A percentile compares a stretch with the other conserved stretches of the same genome.
phyloP scores from a whole-genome alignment of 306 rosid species.

The Vigna radiata region DNA sequence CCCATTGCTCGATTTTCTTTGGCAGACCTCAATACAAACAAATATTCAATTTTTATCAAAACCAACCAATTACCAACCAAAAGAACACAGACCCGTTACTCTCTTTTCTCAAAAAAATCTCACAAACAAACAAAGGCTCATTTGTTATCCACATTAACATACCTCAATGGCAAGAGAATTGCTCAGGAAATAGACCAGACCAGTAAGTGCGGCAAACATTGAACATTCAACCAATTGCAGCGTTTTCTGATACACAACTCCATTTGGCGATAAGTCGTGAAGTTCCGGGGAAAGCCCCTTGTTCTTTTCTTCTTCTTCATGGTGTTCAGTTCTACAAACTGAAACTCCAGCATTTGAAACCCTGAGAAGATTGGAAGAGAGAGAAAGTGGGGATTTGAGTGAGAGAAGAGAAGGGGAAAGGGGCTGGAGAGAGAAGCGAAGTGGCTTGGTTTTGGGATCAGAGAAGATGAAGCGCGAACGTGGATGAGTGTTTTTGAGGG shows the following conservation, averaged over 20 bases:
- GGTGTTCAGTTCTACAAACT: constrained; percentile 46
- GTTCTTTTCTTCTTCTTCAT: constrained; percentile 30
- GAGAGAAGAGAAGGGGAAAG: constrained; percentile 18
- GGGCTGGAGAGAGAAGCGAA: constrained; percentile 43
- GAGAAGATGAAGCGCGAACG: constrained; percentile 31
- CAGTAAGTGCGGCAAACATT: constrained; percentile 96
- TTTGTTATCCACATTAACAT: constrained; percentile 32
- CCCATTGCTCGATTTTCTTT: constrained; percentile 13
- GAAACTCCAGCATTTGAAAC: constrained; percentile 49
- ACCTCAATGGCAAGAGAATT: constrained; percentile 94
- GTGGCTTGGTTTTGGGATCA: constrained; percentile 52
- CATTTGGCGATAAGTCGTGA: constrained; percentile 74
- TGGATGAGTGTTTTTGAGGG: constrained; percentile 54
- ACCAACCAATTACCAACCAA: neutral
- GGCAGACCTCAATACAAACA: constrained; percentile 22
- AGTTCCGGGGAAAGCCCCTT: constrained; percentile 44
- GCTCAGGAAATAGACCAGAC: constrained; percentile 94
- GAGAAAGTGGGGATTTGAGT: constrained; percentile 37
- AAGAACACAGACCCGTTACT: neutral
- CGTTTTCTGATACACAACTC: constrained; percentile 74
- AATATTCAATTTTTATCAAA: constrained; percentile 4
- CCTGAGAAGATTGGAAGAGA: constrained; percentile 45
- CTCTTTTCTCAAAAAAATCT: constrained; percentile 9
- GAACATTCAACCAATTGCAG: constrained; percentile 96
- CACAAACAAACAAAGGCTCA: constrained; percentile 23